A percentile compares a stretch with the other conserved stretches of the same genome.
Conservation (phyloP, 139 green algal genomes). For the Marvania coccoides region DNA sequence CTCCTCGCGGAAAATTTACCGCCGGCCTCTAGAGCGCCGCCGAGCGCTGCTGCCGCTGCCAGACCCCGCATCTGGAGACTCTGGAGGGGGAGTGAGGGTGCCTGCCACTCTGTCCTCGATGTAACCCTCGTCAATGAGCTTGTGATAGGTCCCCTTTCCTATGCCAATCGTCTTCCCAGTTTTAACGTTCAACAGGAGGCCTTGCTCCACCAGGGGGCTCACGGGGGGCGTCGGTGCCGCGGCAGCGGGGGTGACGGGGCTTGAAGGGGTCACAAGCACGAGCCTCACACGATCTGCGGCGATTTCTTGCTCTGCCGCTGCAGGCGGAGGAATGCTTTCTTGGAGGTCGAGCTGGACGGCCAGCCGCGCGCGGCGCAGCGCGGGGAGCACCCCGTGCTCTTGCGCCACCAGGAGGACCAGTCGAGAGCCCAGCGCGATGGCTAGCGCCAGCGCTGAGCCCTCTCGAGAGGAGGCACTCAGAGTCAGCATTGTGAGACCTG, state of each 20-base stretch:
- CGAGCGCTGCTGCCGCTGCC: not conserved
- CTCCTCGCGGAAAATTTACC: too few species aligned
- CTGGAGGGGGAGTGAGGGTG: constrained; percentile 19
- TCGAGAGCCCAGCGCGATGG: not conserved
- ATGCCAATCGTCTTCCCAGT: constrained; percentile 44
- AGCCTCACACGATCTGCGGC: too few species aligned
- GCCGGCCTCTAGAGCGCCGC: too few species aligned
- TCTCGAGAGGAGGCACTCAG: not conserved
- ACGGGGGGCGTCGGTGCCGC: constrained; percentile 1
- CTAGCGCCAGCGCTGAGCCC: not conserved
- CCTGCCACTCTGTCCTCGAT: constrained; percentile 16
- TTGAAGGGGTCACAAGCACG: too few species aligned
- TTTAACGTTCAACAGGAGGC: constrained; percentile 38
- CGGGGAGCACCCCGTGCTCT: not conserved
- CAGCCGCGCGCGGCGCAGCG: not conserved
- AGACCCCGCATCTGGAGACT: not conserved
- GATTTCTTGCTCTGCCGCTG: not conserved
- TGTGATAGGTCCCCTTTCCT: constrained; percentile 47
- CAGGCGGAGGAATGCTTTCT: not conserved
- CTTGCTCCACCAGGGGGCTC: constrained; percentile 33
- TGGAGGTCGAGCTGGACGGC: not conserved
- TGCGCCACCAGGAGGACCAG: not conserved
- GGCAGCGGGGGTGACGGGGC: not conserved
- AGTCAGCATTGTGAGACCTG: constrained; percentile 24
- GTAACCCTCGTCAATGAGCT: constrained; percentile 27